Evolutionary conservation across 2,329 filamentous ascomycete species (phyloP), one percentile per base, ranked within the genome.

Genomic region (Xylariaceae sp.): DNA sequence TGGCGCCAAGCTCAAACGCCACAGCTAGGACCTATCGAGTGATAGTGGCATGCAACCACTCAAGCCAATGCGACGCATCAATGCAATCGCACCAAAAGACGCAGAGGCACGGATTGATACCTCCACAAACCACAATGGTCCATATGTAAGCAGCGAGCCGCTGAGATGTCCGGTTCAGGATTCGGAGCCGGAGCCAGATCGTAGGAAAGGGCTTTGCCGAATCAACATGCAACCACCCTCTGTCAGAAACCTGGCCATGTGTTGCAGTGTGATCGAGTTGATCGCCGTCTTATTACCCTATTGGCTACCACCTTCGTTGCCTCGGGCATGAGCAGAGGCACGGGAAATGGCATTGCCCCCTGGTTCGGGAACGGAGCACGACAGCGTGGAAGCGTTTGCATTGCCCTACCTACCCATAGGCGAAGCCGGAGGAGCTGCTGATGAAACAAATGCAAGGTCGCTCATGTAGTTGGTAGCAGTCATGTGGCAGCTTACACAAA

Each of bases 361-460:
- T 55, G n/a, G 45, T 44, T 47, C 40, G 48, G 52, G 45, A 47
- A 56, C 51, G 51, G 51, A 56, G 51, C 45, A 53, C 58, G 58
- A 51, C 45, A 51, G 53, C 42, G 36, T 18, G 22, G 22, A 16
- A 18, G 16, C 41, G 41, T 45, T 46, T 47, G 16, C 22, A 16
- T 17, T 22, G 10, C 31, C 17, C n/a, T 33, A n/a, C n/a, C n/a
- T n/a, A n/a, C n/a, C n/a, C 28, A 34, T 5, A 14, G 19, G 34
- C 28, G 47, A 49, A 43, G 54, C 47, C 53, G 51, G 54, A 28
- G 22, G 22, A 28, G 22, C 22, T 28, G 22, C 22, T 28, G 22
- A 28, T 28, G 22, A 28, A 28, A 28, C 22, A 28, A 28, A 28
- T 7, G 22, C 22, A 28, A 28, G 22, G 22, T 28, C 22, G 22